Base-by-base conservation (phyloP, 129 eudicot genomes). In the Flaveria bidentis region DNA sequence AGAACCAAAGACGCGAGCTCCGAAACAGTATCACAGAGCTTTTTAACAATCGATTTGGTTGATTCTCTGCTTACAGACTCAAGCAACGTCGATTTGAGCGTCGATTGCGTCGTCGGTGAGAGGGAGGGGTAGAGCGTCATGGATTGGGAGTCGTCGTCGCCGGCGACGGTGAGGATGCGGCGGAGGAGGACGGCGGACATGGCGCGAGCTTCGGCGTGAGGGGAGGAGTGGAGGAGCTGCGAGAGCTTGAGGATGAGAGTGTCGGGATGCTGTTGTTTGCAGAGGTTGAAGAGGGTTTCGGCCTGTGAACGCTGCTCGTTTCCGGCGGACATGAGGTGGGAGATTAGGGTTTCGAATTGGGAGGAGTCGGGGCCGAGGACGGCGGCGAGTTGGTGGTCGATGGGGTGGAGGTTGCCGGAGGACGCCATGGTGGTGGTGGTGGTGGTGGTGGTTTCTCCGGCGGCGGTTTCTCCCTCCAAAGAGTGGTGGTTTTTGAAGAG, bases 271-370 rank as follows among this genome's bases (percentile, higher is more conserved):
- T 83, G 87, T 76, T 87, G 91, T 63, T 91, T 91, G 68, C 88
- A 81, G 65, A 94, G 76, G 57, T 91, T 91, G 91, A 91, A 94
- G 76, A 91, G 80, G 1, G 84, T 46, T 75, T 95, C 96, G 26
- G 96, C 97, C 39, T 89, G 85, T 15, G 97, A 89, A 8, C 97
- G 94, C 72, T 82, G 92, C 41, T 91, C 96, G 95, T 95, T 95
- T 77, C 79, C 78, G 70, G 96, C 45, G 77, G 97, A 95, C 96
- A 87, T 89, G 55, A 95, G 89, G 50, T 87, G 83, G 1, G 99
- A 86, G 67, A 95, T 89, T 56, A 95, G 85, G 77, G 97, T 83
- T 63, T 91, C 95, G 80, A 91, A 95, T 9, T 76, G 96, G 14
- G 96, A 69, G 45, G 76, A 76, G 82, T 91, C 87, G 9, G 92